Evolutionary conservation across 768 basidiomycete species (phyloP), one percentile per base, ranked within the genome.

Genomic region (Naematelia aurantialba): DNA sequence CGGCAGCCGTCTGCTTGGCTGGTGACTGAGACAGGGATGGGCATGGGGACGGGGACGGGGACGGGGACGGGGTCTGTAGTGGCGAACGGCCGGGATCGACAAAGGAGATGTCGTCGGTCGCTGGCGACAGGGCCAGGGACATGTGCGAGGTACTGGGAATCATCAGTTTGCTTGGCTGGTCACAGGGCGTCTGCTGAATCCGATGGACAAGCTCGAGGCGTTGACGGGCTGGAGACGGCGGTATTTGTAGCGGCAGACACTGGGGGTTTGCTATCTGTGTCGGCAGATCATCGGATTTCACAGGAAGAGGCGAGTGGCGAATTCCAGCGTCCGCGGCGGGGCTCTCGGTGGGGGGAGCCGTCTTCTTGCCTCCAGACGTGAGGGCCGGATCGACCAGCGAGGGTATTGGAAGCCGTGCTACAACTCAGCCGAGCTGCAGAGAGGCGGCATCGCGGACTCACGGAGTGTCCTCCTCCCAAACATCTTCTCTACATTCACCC

Each of bases 51-150:
- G 8, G 34, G 8, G 34, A 39, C 17, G 34, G 34, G 17, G 34
- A 39, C 17, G 34, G 31, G 47, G 27, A 27, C 17, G 53, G 58
- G 3, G 52, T 21, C 2, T 34, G 22, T 17, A 52, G 19, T 14
- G 65, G 65, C 22, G 61, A 62, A 56, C 55, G 49, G 14, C 17
- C 49, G 21, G 65, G 65, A 61, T 66, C 65, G 5, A 62, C 25
- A 24, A 60, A 49, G 11, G 61, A 62, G 42, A 34, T 54, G 45
- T 66, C 65, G 30, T 66, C 65, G 29, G 55, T 50, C 3, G 65
- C 65, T 5, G 65, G 65, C 1, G 65, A 66, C 19, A 66, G 49
- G 3, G 55, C 12, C 4, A 50, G 31, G 13, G 44, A 34, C 17
- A 45, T 14, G 5, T 17, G 14, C 31, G 50, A 21, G 39, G 59